Conservation (phyloP, 345 rosid genomes). For the Linum lewisii region DNA sequence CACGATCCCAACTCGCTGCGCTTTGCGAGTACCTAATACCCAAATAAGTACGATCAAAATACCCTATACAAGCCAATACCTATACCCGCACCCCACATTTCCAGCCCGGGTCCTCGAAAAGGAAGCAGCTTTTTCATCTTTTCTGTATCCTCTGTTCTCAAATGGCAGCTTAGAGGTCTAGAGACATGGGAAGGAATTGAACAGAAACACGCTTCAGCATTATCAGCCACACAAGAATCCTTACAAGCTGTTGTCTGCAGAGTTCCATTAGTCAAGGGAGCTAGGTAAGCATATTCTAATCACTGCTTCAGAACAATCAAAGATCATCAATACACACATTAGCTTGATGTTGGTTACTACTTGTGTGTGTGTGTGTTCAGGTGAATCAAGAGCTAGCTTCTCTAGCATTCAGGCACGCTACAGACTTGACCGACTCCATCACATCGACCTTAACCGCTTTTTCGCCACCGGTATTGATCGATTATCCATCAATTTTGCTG, state of each 20-base stretch:
- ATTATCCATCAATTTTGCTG: neutral
- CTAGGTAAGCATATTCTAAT: conserved; percentile 25
- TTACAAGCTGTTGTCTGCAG: conserved; percentile 47
- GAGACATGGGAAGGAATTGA: conserved; percentile 74
- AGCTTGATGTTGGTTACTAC: neutral
- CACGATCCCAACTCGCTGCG: no score
- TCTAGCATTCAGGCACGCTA: conserved; percentile 35
- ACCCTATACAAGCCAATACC: no score
- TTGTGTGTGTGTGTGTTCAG: conserved; percentile 16
- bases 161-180: conserved; percentile 37
- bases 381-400: conserved; percentile 33
- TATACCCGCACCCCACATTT: no score
- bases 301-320: neutral
- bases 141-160: no score
- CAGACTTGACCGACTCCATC: conserved; percentile 40
- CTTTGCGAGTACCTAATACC: no score
- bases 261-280: conserved; percentile 59
- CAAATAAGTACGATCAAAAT: no score
- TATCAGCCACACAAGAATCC: conserved; percentile 44
- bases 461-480: conserved; percentile 27
- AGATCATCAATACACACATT: neutral
- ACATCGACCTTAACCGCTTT: conserved; percentile 26
- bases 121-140: no score
- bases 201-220: conserved; percentile 36
- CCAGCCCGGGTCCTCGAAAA: no score